These are phyloP conservation scores for Purshia tridentata DNA, from an alignment of 306 rosid species.

Conservation along the genomic window DNA sequence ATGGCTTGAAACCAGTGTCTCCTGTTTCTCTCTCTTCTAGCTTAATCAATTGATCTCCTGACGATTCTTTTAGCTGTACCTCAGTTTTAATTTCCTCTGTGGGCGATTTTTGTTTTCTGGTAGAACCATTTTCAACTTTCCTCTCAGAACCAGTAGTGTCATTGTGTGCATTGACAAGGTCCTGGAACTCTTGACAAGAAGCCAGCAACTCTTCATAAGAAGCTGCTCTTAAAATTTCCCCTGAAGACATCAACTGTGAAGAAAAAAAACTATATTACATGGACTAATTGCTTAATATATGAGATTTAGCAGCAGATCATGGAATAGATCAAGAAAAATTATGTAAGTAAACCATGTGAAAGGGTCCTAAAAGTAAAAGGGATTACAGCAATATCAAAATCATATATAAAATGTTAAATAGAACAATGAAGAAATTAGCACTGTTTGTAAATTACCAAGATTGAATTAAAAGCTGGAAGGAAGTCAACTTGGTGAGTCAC, in stretches of 20 bases:
- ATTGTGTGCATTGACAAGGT: constrained; percentile 55
- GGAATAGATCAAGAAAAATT: not conserved
- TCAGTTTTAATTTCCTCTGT: constrained; percentile 18
- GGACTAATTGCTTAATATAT: not conserved
- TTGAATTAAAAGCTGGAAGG: constrained; percentile 44
- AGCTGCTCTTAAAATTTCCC: constrained; percentile 41
- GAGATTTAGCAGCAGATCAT: too few relatives aligned
- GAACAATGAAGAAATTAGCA: not conserved
- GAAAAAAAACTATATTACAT: not conserved
- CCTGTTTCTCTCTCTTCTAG: constrained; percentile 55
- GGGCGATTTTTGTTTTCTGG: constrained; percentile 1
- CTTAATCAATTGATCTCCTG: constrained; percentile 45
- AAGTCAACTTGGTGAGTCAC: constrained; percentile 65
- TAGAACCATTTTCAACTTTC: constrained; percentile 5
- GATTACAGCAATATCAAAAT: not conserved
- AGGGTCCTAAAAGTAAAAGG: not conserved
- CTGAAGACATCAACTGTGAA: constrained; percentile 47
- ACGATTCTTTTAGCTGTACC: constrained; percentile 12
- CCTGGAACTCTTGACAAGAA: constrained; percentile 48
- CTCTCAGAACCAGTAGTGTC: constrained; percentile 40
- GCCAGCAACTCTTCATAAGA: constrained; percentile 40
- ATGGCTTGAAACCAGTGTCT: constrained; percentile 53
- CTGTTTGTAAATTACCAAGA: constrained; percentile 34
- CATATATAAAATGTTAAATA: not conserved
- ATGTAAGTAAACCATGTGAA: not conserved